Evolutionary conservation across 805 yeast species (phyloP).

Genomic region (Saccharomycopsis sp.): DNA sequence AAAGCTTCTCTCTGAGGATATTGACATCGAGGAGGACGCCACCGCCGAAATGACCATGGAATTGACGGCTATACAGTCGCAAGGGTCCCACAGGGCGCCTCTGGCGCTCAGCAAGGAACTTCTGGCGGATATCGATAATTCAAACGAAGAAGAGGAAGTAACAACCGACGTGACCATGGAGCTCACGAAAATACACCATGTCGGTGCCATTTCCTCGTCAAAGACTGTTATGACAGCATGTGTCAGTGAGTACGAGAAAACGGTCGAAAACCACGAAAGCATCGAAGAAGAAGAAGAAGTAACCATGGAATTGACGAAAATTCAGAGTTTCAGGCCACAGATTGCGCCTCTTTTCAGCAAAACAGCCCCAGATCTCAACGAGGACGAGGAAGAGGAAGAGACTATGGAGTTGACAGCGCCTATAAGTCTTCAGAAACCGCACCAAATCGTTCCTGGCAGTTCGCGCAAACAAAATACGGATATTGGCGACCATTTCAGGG

Average conservation of each 20-base stretch:
- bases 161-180: conserved; percentile 22
- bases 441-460: neutral
- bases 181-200: conserved; percentile 3
- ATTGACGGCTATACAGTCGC: conserved; percentile 4
- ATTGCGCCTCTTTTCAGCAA: neutral
- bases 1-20: neutral
- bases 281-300: neutral
- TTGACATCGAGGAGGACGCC: conserved; percentile 1
- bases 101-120: neutral
- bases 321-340: neutral
- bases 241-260: neutral
- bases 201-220: no score
- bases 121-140: no score
- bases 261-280: neutral
- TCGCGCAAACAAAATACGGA: conserved; percentile 3
- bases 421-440: conserved; percentile 1
- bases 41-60: conserved; percentile 15
- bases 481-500: no score
- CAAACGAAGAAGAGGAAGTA: conserved; percentile 9
- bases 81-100: neutral
- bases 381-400: conserved; percentile 8
- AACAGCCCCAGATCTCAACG: neutral
- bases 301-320: neutral
- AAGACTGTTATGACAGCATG: no score
- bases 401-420: conserved; percentile 30